Evolutionary conservation across 2,329 filamentous ascomycete genomes (phyloP).

Genomic region (Elsinoe fawcettii): DNA sequence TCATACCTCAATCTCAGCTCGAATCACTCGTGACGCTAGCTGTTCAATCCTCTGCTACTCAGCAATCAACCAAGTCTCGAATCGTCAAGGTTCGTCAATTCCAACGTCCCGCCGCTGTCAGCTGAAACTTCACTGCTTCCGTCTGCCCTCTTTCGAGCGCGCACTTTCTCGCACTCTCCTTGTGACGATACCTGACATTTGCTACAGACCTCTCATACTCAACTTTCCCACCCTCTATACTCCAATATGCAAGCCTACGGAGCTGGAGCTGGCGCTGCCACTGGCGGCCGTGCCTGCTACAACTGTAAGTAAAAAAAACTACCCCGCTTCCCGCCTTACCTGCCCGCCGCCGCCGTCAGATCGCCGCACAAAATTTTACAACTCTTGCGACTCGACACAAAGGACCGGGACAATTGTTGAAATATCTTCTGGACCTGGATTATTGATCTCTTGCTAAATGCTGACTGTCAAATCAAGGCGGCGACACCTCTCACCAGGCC

Average conservation of each 20-base stretch:
- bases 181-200: background rate
- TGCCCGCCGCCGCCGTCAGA: background rate
- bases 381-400: background rate
- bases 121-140: background rate
- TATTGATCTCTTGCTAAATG: slow-evolving; percentile 9
- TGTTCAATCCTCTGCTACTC: background rate
- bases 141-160: background rate
- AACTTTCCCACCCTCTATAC: background rate
- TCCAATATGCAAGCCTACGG: slow-evolving; percentile 41
- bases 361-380: background rate
- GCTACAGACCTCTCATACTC: background rate
- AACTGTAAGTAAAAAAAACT: slow-evolving; percentile 43
- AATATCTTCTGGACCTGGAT: background rate
- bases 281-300: slow-evolving; percentile 48
- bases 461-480: slow-evolving; percentile 31
- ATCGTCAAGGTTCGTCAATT: background rate
- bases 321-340: background rate
- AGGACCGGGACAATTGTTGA: background rate
- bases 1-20: background rate
- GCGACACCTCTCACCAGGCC: slow-evolving; percentile 43
- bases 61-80: background rate
- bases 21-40: background rate
- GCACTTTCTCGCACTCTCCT: background rate
- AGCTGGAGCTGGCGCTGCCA: slow-evolving; percentile 23
- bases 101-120: background rate